Conservation (phyloP, 169 alveolate species). For the Babesia ovata region DNA sequence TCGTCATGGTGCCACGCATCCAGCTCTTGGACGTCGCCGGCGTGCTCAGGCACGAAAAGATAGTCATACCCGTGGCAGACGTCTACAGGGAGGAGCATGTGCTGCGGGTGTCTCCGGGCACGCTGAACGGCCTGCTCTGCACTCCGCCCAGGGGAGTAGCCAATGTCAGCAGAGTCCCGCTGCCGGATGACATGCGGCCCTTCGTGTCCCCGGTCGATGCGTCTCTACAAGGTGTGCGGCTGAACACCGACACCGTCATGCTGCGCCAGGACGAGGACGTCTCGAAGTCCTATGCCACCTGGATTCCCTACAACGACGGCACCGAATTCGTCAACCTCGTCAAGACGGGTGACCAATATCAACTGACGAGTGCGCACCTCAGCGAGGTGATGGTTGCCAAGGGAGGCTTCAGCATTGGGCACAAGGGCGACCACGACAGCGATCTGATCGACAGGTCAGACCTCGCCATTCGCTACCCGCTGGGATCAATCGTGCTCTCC, state of each 20-base stretch:
- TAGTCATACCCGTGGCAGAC: background rate
- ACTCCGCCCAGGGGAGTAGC: background rate
- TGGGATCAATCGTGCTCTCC: constrained; percentile 14
- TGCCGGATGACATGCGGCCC: background rate
- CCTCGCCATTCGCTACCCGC: background rate
- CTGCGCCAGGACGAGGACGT: background rate
- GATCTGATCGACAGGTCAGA: background rate
- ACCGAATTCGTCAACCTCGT: background rate
- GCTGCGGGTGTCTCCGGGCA: background rate
- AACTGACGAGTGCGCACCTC: background rate
- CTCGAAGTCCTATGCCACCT: background rate
- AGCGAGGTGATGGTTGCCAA: background rate
- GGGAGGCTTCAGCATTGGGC: background rate
- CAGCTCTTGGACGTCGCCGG: background rate
- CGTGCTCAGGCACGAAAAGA: background rate
- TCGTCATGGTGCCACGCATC: constrained; percentile 1
- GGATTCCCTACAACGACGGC: background rate
- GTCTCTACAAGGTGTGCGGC: background rate
- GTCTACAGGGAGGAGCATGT: background rate
- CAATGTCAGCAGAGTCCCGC: background rate
- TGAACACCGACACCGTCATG: background rate
- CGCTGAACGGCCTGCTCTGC: background rate
- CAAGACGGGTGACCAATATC: background rate
- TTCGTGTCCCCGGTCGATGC: background rate
- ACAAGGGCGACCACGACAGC: background rate